phyloP scores from a whole-genome alignment of 2,329 filamentous ascomycete genomes.

The Fusarium annulatum region DNA sequence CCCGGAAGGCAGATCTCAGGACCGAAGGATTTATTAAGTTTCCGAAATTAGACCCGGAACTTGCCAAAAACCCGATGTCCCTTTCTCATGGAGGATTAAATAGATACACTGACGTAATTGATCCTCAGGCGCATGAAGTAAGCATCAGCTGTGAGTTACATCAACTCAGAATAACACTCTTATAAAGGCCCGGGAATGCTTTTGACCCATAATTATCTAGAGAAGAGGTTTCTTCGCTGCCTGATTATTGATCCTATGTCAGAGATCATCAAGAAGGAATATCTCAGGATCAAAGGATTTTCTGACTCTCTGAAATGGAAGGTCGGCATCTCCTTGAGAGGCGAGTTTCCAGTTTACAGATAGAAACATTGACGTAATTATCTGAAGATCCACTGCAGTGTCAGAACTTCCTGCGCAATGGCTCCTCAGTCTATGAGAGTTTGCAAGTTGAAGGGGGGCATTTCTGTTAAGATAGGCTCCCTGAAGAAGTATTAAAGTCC shows the following conservation, averaged over 20 bases:
- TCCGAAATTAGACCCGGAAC: background rate
- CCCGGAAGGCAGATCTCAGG: background rate
- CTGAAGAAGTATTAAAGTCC: background rate
- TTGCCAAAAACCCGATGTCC: background rate
- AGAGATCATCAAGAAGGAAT: background rate
- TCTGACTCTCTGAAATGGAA: background rate
- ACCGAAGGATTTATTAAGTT: background rate
- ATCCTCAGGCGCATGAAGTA: background rate
- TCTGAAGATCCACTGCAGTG: background rate
- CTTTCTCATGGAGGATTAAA: background rate
- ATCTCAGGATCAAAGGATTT: background rate
- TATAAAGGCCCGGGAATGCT: background rate
- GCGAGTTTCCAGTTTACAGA: background rate
- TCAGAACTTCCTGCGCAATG: background rate
- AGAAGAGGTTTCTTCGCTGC: background rate
- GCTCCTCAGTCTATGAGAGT: fast-evolving
- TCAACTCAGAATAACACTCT: background rate
- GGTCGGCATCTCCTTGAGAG: background rate
- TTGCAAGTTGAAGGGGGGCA: fast-evolving
- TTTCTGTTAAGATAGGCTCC: fast-evolving
- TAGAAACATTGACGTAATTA: background rate
- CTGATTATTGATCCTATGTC: background rate
- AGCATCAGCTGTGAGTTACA: background rate
- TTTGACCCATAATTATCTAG: background rate
- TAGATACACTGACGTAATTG: background rate